Conservation (phyloP, 768 basidiomycete species). For the Psilocybe cubensis region DNA sequence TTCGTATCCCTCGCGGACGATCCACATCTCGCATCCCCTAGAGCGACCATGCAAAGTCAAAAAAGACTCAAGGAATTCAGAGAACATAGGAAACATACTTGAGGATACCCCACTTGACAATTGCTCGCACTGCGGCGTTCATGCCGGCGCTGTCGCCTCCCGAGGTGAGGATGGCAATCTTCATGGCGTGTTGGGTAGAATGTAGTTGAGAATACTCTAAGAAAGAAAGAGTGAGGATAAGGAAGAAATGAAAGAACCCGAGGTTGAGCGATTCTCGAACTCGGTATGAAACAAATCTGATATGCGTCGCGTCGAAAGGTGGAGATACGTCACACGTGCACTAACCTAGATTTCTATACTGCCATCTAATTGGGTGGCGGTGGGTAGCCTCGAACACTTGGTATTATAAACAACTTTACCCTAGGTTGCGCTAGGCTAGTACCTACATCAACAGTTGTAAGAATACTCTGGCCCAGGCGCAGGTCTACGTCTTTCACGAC, state of each 20-base stretch:
- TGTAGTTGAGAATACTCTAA: not conserved
- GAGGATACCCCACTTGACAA: constrained; percentile 91
- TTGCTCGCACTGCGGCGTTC: constrained; percentile 93
- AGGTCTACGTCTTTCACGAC: not conserved
- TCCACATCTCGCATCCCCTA: constrained; percentile 95
- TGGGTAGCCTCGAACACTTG: not conserved
- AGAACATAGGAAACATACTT: constrained; percentile 54
- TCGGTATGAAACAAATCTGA: not conserved
- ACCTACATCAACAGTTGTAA: not conserved
- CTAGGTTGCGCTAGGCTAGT: not conserved
- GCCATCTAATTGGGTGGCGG: constrained; percentile 7
- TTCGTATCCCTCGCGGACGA: constrained; percentile 98
- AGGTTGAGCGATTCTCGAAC: not conserved
- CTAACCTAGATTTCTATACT: constrained; percentile 7
- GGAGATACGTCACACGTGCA: constrained; percentile 16
- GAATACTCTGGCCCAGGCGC: not conserved
- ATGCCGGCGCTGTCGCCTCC: constrained; percentile 98
- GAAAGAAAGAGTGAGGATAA: not conserved
- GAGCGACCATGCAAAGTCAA: constrained; percentile 1
- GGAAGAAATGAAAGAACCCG: not conserved
- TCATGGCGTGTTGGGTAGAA: constrained; percentile 50
- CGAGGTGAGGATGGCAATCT: constrained; percentile 92
- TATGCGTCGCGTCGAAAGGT: constrained; percentile 10
- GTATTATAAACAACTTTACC: constrained; percentile 6
- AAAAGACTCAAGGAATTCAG: not conserved